Evolutionary conservation across 2,329 filamentous ascomycete species (phyloP).

Genomic region (Podosphaera xanthii): DNA sequence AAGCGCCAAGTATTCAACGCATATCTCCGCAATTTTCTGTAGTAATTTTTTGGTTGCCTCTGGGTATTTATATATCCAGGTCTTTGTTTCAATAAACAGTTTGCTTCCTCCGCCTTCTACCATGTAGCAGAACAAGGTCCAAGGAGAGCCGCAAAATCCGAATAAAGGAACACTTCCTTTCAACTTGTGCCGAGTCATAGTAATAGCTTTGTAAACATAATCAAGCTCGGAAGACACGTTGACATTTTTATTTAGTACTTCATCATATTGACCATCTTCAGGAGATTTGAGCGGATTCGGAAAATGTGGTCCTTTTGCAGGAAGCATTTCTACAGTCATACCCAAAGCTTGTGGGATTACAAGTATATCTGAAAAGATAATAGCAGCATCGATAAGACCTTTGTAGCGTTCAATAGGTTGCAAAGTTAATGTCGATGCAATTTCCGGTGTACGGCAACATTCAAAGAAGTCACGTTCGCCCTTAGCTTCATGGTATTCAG

Average conservation of each 20-base stretch:
- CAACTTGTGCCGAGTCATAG: conserved; percentile 70
- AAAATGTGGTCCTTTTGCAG: conserved; percentile 92
- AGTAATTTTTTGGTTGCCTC: conserved; percentile 60
- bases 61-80: conserved; percentile 82
- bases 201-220: conserved; percentile 93
- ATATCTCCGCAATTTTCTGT: conserved; percentile 80
- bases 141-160: conserved; percentile 90
- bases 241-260: conserved; percentile 56
- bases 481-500: conserved; percentile 93
- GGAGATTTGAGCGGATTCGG: conserved; percentile 62
- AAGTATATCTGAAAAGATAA: conserved; percentile 97
- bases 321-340: conserved; percentile 96
- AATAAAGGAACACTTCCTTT: conserved; percentile 76
- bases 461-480: conserved; percentile 84
- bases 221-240: conserved; percentile 65
- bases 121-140: conserved; percentile 97
- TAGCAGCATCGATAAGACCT: conserved; percentile 82
- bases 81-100: conserved; percentile 83
- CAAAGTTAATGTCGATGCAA: conserved; percentile 79
- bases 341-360: conserved; percentile 96
- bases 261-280: conserved; percentile 58
- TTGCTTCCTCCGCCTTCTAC: conserved; percentile 93
- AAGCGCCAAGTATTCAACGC: conserved; percentile 78
- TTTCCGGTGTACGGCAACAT: conserved; percentile 81
- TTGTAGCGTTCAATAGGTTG: conserved; percentile 84